These are phyloP conservation scores for Geopyxis carbonaria DNA, from an alignment of 495 filamentous ascomycete genomes.

Conservation along the genomic window DNA sequence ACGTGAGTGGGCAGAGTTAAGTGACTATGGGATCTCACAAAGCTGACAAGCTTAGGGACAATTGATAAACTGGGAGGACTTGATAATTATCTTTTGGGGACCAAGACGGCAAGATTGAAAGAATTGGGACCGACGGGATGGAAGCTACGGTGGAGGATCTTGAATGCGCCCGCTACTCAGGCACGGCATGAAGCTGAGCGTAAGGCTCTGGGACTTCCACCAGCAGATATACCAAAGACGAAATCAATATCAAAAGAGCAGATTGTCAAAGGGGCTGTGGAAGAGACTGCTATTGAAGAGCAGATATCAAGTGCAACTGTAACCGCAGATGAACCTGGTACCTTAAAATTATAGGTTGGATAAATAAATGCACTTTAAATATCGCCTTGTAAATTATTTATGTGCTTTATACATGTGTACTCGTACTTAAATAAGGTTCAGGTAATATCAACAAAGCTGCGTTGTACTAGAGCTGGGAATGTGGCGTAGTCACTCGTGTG, in stretches of 20 bases:
- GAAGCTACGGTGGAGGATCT: conserved; percentile 66
- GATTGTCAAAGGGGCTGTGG: background rate
- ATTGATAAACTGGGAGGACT: conserved; percentile 76
- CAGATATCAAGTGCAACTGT: too few relatives aligned
- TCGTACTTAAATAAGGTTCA: too few relatives aligned
- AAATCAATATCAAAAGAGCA: background rate
- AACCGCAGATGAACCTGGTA: too few relatives aligned
- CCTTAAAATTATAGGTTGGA: too few relatives aligned
- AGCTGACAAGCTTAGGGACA: conserved; percentile 30
- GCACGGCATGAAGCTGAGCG: conserved; percentile 10
- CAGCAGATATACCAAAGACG: background rate
- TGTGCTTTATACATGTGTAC: too few relatives aligned
- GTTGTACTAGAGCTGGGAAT: too few relatives aligned
- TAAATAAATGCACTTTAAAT: too few relatives aligned
- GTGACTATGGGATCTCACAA: background rate
- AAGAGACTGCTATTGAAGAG: background rate
- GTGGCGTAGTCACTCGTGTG: too few relatives aligned
- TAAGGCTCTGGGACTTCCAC: conserved; percentile 10
- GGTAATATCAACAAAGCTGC: too few relatives aligned
- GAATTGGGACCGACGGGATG: conserved; percentile 79
- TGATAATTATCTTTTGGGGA: conserved; percentile 74
- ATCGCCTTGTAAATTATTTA: too few relatives aligned
- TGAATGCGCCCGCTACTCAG: conserved; percentile 36
- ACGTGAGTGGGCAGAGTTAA: conserved; percentile 26
- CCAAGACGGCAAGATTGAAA: conserved; percentile 53